These are phyloP conservation scores for Aureobasidium vineae DNA, from an alignment of 2,329 filamentous ascomycete genomes.

Conservation along the genomic window DNA sequence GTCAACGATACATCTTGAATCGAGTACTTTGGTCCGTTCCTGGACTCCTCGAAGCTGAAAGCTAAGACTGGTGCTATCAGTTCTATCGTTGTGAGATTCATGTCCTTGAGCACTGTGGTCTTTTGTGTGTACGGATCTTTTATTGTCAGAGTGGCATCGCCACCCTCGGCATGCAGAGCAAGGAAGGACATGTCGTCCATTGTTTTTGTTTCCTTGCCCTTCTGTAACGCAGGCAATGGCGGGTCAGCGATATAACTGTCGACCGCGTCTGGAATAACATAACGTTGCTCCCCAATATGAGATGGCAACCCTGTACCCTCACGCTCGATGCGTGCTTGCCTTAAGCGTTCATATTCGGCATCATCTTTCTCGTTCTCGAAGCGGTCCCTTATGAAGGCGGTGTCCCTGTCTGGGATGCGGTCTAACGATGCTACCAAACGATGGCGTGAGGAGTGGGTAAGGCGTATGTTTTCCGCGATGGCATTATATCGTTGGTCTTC, in stretches of 20 bases:
- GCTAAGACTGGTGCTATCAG: slow-evolving; percentile 43
- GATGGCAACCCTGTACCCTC: not conserved
- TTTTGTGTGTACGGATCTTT: slow-evolving; percentile 36
- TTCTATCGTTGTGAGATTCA: slow-evolving; percentile 38
- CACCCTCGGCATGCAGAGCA: slow-evolving; percentile 27
- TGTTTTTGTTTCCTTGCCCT: not conserved
- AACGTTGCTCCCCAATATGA: not conserved
- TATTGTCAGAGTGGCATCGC: slow-evolving; percentile 38
- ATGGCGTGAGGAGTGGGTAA: not conserved
- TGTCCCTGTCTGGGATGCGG: not conserved
- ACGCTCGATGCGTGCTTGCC: not conserved
- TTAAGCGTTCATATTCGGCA: not conserved
- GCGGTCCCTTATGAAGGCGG: not conserved
- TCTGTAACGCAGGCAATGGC: not conserved
- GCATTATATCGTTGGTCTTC: slow-evolving; percentile 7
- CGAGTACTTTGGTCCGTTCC: slow-evolving; percentile 38
- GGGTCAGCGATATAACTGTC: slow-evolving; percentile 2
- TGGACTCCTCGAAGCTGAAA: slow-evolving; percentile 42
- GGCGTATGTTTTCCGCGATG: not conserved
- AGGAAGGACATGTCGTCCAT: slow-evolving; percentile 17
- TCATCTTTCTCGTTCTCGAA: not conserved
- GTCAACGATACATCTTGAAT: slow-evolving; percentile 41
- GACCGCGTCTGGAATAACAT: not conserved
- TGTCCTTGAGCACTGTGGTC: slow-evolving; percentile 38
- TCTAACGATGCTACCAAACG: not conserved